Evolutionary conservation across 305 asterid species (phyloP), one percentile per base, ranked within the genome.

Genomic region (Solanum hybrid): DNA sequence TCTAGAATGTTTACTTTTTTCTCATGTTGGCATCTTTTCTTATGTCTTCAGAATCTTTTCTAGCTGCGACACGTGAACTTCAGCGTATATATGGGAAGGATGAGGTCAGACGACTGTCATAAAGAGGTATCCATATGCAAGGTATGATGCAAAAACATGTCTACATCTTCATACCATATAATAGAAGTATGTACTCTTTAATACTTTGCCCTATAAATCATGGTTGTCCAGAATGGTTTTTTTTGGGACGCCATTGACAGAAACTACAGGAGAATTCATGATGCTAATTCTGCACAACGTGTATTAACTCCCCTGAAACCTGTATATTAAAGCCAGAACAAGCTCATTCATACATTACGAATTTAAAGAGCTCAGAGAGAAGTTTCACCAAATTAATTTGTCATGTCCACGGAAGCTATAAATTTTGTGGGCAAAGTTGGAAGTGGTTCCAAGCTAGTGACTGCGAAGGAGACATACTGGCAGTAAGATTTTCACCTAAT

Each of bases 21-120:
- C 64, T 89, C 31, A 83, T 13, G 69, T 89, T 40, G 36, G 20
- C 18, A 31, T 40, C 61, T 16, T 69, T 89, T 89, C 42, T 77
- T 29, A 39, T 42, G 33, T 86, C 86, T 80, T 40, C 90, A 91
- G 92, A 91, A 77, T 91, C 92, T 37, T 91, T 91, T 57, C 83
- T 91, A 77, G 92, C 92, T 86, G 92, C 92, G 31, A 91, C 91
- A 29, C 91, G 91, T 69, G 91, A 91, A 89, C 92, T 91, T 89
- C 92, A 91, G 86, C 87, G 90, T 46, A 89, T 91, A 89, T 89
- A 89, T 35, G 91, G 91, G 86, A 89, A 86, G 87, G 90, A 79
- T 24, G 92, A 91, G 80, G 91, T 86, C 51, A 89, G 88, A 35
- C 80, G 39, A 77, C 69, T 79, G 39, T 34, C 91, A 73, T 91